Conservation (phyloP, 768 basidiomycete species). For the Kwoniella sp. region DNA sequence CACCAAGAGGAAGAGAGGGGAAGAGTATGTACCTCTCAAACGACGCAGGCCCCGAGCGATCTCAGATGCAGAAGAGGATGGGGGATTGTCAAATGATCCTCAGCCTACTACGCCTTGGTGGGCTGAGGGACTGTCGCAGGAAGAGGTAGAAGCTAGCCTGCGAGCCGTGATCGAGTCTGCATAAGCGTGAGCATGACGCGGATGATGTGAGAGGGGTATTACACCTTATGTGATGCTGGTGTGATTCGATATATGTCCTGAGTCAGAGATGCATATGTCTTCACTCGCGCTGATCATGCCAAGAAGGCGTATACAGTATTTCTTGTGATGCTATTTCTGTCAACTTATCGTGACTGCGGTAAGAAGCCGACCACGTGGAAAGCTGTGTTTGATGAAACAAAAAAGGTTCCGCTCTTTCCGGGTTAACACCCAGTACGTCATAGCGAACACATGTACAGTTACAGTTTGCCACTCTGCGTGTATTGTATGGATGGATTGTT, state of each 20-base stretch:
- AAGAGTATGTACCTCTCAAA: constrained; percentile 61
- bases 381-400: neutral
- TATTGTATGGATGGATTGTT: too few relatives aligned
- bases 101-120: constrained; percentile 30
- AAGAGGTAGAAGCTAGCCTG: constrained; percentile 15
- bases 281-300: neutral
- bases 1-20: constrained; percentile 38
- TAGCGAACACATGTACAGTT: neutral
- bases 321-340: too few relatives aligned
- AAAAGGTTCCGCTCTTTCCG: constrained; percentile 1
- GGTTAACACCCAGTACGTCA: neutral
- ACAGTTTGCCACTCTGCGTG: neutral
- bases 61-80: too few relatives aligned
- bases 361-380: constrained; percentile 1
- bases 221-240: too few relatives aligned
- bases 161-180: constrained; percentile 22
- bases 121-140: constrained; percentile 26
- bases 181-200: neutral
- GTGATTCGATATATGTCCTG: neutral
- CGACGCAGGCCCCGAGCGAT: constrained; percentile 49
- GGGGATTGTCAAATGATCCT: too few relatives aligned
- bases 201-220: neutral
- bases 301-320: too few relatives aligned
- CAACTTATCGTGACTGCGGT: too few relatives aligned
- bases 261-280: too few relatives aligned